Base-by-base conservation (phyloP, 495 filamentous ascomycete genomes). In the Cladorrhinum samala region DNA sequence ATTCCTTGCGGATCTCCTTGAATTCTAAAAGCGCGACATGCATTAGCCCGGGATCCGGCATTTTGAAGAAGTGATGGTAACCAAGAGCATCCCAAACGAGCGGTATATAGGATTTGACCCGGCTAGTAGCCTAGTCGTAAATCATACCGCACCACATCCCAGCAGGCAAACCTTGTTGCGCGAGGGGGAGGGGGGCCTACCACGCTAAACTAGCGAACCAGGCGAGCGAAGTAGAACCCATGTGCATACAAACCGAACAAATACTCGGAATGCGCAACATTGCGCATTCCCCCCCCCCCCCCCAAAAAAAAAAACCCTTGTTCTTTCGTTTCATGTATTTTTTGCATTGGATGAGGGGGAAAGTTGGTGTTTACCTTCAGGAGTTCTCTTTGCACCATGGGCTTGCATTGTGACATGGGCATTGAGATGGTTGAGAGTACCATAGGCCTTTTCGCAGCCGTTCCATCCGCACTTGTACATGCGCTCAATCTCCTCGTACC, bases 391-490 rank as follows among this genome's bases (percentile, higher is more conserved):
- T 40, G 78, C 71, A 3, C 92, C 92, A 57, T 97, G 92, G 49
- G 85, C 91, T 66, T 97, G 92, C 92, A 97, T 97, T 17, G 92
- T 96, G 46, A 97, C 92, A 63, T 97, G 92, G 25, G 92, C 92
- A 60, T 97, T 97, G 60, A 97, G 68, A 67, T 97, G 92, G 67
- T 97, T 97, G 51, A 97, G 72, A 20, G 92, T 97, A 51, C 92
- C 92, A 62, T 97, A 97, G 11, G 92, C 92, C 71, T 97, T 97
- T 66, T 97, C 93, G 67, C 93, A 98, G 3, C 91, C 91, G 55
- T 96, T 88, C 88, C 90, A 96, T 9, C 93, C 93, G 72, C 93
- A 98, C 71, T 96, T 96, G 75, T 98, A 98, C 93, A 98, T 98
- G 53, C 93, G 85, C 76, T 98, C 93, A 64, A 98, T 98, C 68